Evolutionary conservation across 2,329 filamentous ascomycete species (phyloP), one percentile per base, ranked within the genome.

Genomic region (Alternaria angustiovoidea): DNA sequence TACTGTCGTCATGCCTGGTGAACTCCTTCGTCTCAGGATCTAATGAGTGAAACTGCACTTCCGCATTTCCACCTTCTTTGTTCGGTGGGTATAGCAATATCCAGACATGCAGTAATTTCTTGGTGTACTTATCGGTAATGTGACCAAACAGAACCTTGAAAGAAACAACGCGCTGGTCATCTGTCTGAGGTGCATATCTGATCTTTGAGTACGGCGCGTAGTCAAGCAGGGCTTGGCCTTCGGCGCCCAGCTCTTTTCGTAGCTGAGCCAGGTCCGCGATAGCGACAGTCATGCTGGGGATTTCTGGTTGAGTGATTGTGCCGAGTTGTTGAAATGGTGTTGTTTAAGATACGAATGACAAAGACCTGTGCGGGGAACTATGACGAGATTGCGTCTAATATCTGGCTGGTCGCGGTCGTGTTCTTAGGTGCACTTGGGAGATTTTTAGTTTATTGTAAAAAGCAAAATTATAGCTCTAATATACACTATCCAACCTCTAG

Each of bases 91-190:
- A 55, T 2, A 59, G 20, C 0, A 54, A 11, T 1, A 55, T 12
- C 51, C 57, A 59, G 11, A 59, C 24, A 6, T n/a, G 2, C 6
- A 39, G 43, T 5, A 9, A 1, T 4, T 18, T 38, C 1, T 32
- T 32, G 6, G 16, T 24, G 2, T 2, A 5, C 1, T 39, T 12
- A 2, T 55, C 43, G 5, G 12, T 9, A 1, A 47, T 38, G 2
- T 38, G n/a, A 7, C 57, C 57, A 5, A 59, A 54, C 0, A 44
- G 8, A 4, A 59, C 8, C 24, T 49, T 49, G 22, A 59, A 59
- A 1, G 57, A 34, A 2, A 59, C 34, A 4, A 30, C 46, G 5
- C 28, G 1, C 3, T 22, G n/a, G 14, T 59, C 57, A 9, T 57
- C 11, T 11, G 11, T 6, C 14, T 54, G 57, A 5, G 20, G n/a